Percentiles rank a stretch among this genome's conserved stretches.
Evolutionary conservation across 164 flowering plant species (phyloP).

Genomic region (Amborella trichopoda): DNA sequence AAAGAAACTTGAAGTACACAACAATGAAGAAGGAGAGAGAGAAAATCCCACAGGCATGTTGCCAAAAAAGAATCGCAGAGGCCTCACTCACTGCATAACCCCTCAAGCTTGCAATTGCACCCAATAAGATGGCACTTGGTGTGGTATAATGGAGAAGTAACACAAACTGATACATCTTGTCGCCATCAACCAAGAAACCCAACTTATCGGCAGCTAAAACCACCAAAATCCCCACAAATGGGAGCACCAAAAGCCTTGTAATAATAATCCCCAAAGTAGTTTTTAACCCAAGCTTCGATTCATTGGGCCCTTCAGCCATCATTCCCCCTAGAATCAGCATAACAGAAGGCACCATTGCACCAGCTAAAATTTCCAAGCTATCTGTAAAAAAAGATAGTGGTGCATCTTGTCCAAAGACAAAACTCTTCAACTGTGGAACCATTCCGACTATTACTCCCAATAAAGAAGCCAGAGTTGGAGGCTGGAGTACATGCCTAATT

Average conservation of each 20-base stretch:
- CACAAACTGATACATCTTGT: slow-evolving; percentile 65
- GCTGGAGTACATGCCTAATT: slow-evolving; percentile 64
- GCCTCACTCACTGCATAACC: slow-evolving; percentile 89
- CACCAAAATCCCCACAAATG: slow-evolving; percentile 62
- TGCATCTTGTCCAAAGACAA: slow-evolving; percentile 63
- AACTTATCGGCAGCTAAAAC: slow-evolving; percentile 43
- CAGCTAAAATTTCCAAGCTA: slow-evolving; percentile 47
- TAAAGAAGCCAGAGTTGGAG: slow-evolving; percentile 80
- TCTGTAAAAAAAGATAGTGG: slow-evolving; percentile 61
- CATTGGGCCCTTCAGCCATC: slow-evolving; percentile 60
- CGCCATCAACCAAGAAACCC: slow-evolving; percentile 31
- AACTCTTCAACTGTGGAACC: slow-evolving; percentile 49
- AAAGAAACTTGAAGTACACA: slow-evolving; percentile 50
- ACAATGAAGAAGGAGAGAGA: slow-evolving; percentile 56
- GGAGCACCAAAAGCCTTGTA: slow-evolving; percentile 73
- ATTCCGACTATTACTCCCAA: slow-evolving; percentile 58
- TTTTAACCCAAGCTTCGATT: slow-evolving; percentile 41
- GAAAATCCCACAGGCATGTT: slow-evolving; percentile 61
- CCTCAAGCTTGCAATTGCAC: slow-evolving; percentile 89
- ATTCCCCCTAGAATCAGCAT: slow-evolving; percentile 75
- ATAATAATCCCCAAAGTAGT: slow-evolving; percentile 50
- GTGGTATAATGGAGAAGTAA: slow-evolving; percentile 72
- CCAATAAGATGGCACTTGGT: slow-evolving; percentile 84
- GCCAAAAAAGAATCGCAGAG: slow-evolving; percentile 90
- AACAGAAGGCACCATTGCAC: slow-evolving; percentile 56